Conservation (phyloP, 2,329 filamentous ascomycete genomes). For the Raffaelea deltoideospora region DNA sequence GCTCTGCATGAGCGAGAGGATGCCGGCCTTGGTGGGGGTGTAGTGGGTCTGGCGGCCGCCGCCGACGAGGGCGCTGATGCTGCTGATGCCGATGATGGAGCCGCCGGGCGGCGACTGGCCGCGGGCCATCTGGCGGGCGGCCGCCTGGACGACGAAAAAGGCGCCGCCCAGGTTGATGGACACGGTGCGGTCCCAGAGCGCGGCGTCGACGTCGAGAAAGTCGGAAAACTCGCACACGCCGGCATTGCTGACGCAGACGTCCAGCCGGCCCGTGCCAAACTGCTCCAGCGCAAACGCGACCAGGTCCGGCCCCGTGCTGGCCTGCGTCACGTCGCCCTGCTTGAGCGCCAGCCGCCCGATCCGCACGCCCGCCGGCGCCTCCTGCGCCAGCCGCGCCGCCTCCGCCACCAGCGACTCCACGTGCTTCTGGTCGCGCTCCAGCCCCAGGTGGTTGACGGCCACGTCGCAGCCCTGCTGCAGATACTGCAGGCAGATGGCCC, state of each 20-base stretch:
- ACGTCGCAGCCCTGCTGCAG: conserved; percentile 64
- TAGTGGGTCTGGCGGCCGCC: conserved; percentile 56
- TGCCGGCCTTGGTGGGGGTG: conserved; percentile 57
- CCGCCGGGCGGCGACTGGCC: conserved; percentile 50
- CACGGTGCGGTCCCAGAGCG: conserved; percentile 57
- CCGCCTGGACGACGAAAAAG: conserved; percentile 79
- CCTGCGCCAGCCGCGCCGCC: conserved; percentile 30
- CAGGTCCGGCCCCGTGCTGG: conserved; percentile 53
- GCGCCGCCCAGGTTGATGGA: conserved; percentile 73
- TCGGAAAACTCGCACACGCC: conserved; percentile 81
- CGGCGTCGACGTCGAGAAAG: conserved; percentile 58
- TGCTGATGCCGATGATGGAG: conserved; percentile 41
- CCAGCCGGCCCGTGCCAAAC: conserved; percentile 41
- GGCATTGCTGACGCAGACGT: conserved; percentile 78
- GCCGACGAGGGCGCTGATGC: conserved; percentile 45
- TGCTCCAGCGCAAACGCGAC: conserved; percentile 48
- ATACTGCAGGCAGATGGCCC: conserved; percentile 70
- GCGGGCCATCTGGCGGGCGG: conserved; percentile 64
- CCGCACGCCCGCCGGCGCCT: conserved; percentile 20
- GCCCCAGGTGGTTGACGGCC: conserved; percentile 64
- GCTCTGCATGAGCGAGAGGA: conserved; percentile 54
- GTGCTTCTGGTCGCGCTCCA: conserved; percentile 33
- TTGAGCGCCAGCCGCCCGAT: conserved; percentile 49
- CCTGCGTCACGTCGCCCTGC: conserved; percentile 62
- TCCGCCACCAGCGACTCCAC: conserved; percentile 37